Evolutionary conservation across 2,329 filamentous ascomycete genomes (phyloP), one percentile per base, ranked within the genome.

Genomic region (Hortaea werneckii): DNA sequence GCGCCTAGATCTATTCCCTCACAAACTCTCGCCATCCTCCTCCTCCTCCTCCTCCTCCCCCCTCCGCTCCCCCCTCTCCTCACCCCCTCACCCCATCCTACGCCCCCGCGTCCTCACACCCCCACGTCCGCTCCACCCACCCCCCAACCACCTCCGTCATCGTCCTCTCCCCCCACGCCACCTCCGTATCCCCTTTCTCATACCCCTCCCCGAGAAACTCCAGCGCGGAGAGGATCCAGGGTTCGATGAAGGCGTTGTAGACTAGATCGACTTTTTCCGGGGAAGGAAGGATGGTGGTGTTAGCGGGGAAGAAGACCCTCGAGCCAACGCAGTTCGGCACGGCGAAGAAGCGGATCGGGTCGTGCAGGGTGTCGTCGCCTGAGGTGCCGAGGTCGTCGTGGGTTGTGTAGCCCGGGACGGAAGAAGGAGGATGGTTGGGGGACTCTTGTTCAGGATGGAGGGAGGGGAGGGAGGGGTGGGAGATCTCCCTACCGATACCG

Each of bases 321-420:
- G 83, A 71, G 62, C 90, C 83, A 47, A 98, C 78, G 62, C 82
- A 87, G 64, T 95, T 95, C 5, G 92, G 90, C 5, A 90, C 78
- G 1, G 69, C 64, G 65, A 89, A 90, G 61, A 85, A 88, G 29
- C 75, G 72, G 52, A 96, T 80, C 1, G 77, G 72, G 11, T 78
- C 71, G 63, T 95, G 92, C 1, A 94, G 65, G 0, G 90, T 94
- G 61, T 98, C 92, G 61, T 98, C 92, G 37, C 92, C 92, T 54
- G 94, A 86, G 4, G 68, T 67, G 41, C 89, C 87, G 5, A 80
- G 77, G 58, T 94, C 90, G 59, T 98, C 92, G 45, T 75, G 74
- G 8, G 92, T 98, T 0, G 86, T 95, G 68, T 96, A 96, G 1
- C 92, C 92, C 0, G 81, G 82, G n/a, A 75, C 72, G 26, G 50